Evolutionary conservation across 78 protist species (phyloP), one percentile per base, ranked within the genome.

Genomic region (Isochrysis galbana): DNA sequence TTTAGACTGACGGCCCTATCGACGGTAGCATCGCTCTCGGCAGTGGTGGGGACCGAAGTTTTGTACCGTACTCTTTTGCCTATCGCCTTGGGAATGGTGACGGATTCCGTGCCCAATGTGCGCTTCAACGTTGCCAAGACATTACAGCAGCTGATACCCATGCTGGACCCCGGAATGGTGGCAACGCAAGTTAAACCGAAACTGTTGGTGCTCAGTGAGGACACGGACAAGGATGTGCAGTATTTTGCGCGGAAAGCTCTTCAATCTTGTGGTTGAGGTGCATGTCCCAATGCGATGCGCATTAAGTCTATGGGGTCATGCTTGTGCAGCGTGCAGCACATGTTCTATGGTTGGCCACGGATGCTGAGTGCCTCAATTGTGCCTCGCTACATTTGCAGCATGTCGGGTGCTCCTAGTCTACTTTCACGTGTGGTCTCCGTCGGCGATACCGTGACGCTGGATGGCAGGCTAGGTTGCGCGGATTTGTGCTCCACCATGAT

Each of bases 101-200:
- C 34, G 23, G 99, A 98, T 78, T 39, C 94, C 29, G 99, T 98
- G 14, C 97, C 99, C 86, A 98, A 98, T 90, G 93, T 98, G 10
- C 93, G 99, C 89, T 98, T 98, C 94, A 98, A 98, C 93, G 98
- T 92, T 23, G 98, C 98, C 54, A 96, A 95, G 84, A 93, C 97
- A 22, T 95, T 98, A 67, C 93, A 77, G 69, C 36, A 36, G 67
- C n/a, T 98, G 47, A 38, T 91, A 22, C 90, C 95, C 34, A 36
- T 41, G 45, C 55, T 94, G 87, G 93, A 95, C 42, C 34, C 90
- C 29, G 67, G 94, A 22, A 17, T 89, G 38, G 95, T 96, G 42
- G 95, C 92, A 77, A 32, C 70, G 45, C 78, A 69, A 45, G 88
- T 97, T 41, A 90, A 90, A 92, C 97, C 97, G 67, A 61, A 14